Evolutionary conservation across 306 rosid genomes (phyloP), one percentile per base, ranked within the genome.

Genomic region (Vicia villosa): DNA sequence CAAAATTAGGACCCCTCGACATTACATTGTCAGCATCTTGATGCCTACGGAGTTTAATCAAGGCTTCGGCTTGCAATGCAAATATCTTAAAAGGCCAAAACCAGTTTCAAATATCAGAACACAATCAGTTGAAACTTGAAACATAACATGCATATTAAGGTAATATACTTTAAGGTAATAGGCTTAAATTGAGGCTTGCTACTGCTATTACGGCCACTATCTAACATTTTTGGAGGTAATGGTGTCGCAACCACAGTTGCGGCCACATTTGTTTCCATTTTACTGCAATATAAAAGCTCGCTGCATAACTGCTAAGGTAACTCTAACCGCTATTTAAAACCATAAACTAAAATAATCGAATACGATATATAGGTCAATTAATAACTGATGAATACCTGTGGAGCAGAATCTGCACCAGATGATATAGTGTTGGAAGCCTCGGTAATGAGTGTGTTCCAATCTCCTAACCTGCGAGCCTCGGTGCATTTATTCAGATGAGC

Each of bases 21-120:
- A 90, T 75, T 63, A 89, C 79, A 28, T 82, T 86, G 17, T 83
- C 94, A 7, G 97, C 97, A 19, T 93, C 97, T 73, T 93, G 86
- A 74, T 85, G 89, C 73, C 73, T 93, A 49, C 74, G 84, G 32
- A 93, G 91, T 85, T 84, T 93, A 77, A 90, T 38, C 24, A 86
- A 60, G 21, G 96, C 97, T 80, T 93, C 94, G 0, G 97, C 96
- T 88, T 90, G 91, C 74, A 93, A 49, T 37, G 88, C 83, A 77
- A 68, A 88, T 76, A 90, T 93, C 98, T 93, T 8, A 19, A 20
- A 20, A 6, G 51, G 51, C 32, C 69, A 73, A 67, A 54, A 69
- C 69, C 20, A 57, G 1, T 14, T n/a, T 40, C 66, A 38, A 10
- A 13, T 12, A 55, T 51, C 36, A 77, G 20, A 36, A 56, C 34